phyloP scores from a whole-genome alignment of 176 grass and related monocot species.

The Carex scoparia region DNA sequence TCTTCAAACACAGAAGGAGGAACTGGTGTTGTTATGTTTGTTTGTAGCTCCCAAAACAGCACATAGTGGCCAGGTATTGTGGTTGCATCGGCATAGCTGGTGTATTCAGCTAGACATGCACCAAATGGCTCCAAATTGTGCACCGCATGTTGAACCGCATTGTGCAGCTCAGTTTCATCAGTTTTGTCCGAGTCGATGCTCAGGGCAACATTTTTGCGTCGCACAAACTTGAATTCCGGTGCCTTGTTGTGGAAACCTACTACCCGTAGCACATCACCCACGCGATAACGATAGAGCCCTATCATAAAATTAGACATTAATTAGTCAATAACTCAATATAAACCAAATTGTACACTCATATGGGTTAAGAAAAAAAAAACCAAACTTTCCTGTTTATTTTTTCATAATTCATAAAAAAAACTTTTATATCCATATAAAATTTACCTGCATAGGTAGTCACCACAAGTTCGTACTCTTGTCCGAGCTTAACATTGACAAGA shows the following conservation, averaged over 20 bases:
- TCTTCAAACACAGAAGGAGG: constrained; percentile 84
- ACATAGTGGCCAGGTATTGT: constrained; percentile 92
- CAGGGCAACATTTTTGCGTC: constrained; percentile 90
- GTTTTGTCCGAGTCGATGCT: constrained; percentile 95
- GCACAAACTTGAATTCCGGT: constrained; percentile 74
- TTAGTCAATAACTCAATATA: not conserved
- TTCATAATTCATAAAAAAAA: not conserved
- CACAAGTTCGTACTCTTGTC: constrained; percentile 85
- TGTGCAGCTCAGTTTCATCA: constrained; percentile 95
- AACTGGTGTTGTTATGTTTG: constrained; percentile 38
- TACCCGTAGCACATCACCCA: constrained; percentile 86
- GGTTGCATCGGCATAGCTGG: constrained; percentile 69
- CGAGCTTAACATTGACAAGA: constrained; percentile 77
- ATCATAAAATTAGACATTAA: not conserved
- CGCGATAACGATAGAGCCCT: constrained; percentile 95
- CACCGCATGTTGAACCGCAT: constrained; percentile 59
- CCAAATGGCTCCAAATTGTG: constrained; percentile 74
- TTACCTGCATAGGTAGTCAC: constrained; percentile 87
- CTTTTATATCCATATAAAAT: not conserved
- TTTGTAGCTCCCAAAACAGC: constrained; percentile 84
- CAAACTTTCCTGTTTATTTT: not conserved
- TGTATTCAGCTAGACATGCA: constrained; percentile 83
- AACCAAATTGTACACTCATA: not conserved
- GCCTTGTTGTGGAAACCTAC: constrained; percentile 89
- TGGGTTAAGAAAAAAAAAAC: not conserved